Conservation (phyloP, 805 yeast species). For the Wickerhamiella alocasiicola region DNA sequence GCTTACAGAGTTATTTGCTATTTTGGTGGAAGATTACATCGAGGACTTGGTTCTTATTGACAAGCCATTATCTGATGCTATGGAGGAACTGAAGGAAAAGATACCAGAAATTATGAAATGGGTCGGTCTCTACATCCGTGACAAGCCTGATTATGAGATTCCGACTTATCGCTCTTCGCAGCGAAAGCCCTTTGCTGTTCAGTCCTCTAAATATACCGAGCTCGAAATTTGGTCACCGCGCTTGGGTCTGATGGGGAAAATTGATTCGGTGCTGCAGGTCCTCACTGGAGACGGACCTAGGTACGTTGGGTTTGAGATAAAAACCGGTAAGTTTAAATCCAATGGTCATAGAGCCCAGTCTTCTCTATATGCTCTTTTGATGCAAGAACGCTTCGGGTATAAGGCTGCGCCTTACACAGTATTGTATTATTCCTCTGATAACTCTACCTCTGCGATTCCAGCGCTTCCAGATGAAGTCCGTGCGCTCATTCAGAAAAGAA, state of each 20-base stretch:
- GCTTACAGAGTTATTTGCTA: slow-evolving; percentile 29
- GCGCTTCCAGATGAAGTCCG: slow-evolving; percentile 45
- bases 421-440: slow-evolving; percentile 59
- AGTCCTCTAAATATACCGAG: slow-evolving; percentile 68
- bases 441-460: slow-evolving; percentile 43
- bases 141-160: not conserved
- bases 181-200: slow-evolving; percentile 35
- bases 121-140: slow-evolving; percentile 17
- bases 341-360: slow-evolving; percentile 78
- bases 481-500: slow-evolving; percentile 59
- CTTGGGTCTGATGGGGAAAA: slow-evolving; percentile 78
- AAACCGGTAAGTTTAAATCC: slow-evolving; percentile 50
- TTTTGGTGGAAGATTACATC: slow-evolving; percentile 17
- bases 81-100: slow-evolving; percentile 43
- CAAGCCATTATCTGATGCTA: slow-evolving; percentile 39
- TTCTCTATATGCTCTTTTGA: slow-evolving; percentile 61
- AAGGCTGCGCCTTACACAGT: slow-evolving; percentile 51
- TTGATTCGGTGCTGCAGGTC: slow-evolving; percentile 77
- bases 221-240: slow-evolving; percentile 87
- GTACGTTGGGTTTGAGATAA: slow-evolving; percentile 76
- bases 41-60: slow-evolving; percentile 42
- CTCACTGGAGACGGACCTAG: slow-evolving; percentile 28
- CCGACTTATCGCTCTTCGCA: slow-evolving; percentile 21
- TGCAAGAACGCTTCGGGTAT: slow-evolving; percentile 62
- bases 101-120: slow-evolving; percentile 26